These are phyloP conservation scores for Nemania bipapillata DNA, from an alignment of 2,329 filamentous ascomycete species.

Conservation along the genomic window DNA sequence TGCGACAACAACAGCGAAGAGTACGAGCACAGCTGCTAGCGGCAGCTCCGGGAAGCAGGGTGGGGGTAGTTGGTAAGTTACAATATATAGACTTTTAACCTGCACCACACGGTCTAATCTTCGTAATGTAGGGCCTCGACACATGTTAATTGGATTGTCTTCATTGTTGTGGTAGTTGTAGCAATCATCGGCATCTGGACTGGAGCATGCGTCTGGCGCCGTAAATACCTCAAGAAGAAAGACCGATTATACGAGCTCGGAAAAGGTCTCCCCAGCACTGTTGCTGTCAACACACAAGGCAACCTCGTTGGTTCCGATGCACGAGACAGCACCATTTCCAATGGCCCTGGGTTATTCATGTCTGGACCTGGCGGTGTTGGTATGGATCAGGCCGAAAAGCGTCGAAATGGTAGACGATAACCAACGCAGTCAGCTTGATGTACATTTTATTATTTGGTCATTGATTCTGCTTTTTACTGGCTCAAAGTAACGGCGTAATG, in stretches of 20 bases:
- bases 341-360: slow-evolving; percentile 54
- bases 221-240: slow-evolving; percentile 76
- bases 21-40: slow-evolving; percentile 44
- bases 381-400: slow-evolving; percentile 55
- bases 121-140: slow-evolving; percentile 67
- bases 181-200: slow-evolving; percentile 74
- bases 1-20: slow-evolving; percentile 46
- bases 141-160: slow-evolving; percentile 84
- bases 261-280: slow-evolving; percentile 56
- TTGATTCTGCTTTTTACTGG: slow-evolving; percentile 10
- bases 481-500: slow-evolving; percentile 25
- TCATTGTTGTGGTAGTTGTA: slow-evolving; percentile 78
- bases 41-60: slow-evolving; percentile 47
- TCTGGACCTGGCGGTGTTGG: slow-evolving; percentile 48
- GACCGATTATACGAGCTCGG: slow-evolving; percentile 66
- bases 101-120: slow-evolving; percentile 17
- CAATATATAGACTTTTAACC: not conserved
- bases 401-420: slow-evolving; percentile 53
- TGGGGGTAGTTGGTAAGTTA: slow-evolving; percentile 61
- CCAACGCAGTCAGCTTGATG: not conserved
- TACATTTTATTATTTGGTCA: slow-evolving; percentile 12
- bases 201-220: slow-evolving; percentile 75
- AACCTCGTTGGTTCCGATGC: slow-evolving; percentile 47
- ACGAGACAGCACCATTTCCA: slow-evolving; percentile 46
- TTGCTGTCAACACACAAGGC: slow-evolving; percentile 52